Evolutionary conservation across 768 basidiomycete genomes (phyloP).

Genomic region (Russula lepida): DNA sequence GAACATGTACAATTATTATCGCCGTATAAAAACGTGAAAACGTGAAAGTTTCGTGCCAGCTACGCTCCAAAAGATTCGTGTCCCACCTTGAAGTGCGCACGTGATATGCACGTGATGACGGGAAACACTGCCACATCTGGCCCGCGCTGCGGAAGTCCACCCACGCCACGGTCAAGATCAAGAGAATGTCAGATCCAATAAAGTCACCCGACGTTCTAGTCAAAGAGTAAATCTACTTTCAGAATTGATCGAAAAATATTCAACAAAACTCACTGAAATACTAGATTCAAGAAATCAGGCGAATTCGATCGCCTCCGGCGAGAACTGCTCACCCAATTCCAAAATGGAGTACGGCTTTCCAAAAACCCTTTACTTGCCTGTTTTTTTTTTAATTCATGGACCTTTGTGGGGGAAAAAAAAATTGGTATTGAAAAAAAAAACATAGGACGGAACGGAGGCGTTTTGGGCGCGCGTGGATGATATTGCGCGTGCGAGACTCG

Average conservation of each 20-base stretch:
- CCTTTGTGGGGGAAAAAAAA: background rate
- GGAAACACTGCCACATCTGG: no score
- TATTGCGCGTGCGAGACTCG: slow-evolving; percentile 45
- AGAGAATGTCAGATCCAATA: slow-evolving; percentile 14
- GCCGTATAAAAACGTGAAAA: no score
- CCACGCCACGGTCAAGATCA: background rate
- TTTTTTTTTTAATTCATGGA: background rate
- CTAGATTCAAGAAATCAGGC: slow-evolving; percentile 67
- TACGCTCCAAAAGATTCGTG: no score
- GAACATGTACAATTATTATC: no score
- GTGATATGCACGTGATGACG: no score
- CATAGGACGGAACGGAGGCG: slow-evolving; percentile 38
- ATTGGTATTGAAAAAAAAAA: background rate
- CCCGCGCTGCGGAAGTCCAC: no score
- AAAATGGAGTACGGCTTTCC: slow-evolving; percentile 40
- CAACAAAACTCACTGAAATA: background rate
- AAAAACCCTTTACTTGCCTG: background rate
- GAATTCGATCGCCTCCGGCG: slow-evolving; percentile 64
- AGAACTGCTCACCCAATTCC: slow-evolving; percentile 52
- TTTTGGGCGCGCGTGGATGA: slow-evolving; percentile 40
- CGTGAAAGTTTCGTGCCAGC: no score
- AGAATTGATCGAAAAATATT: background rate
- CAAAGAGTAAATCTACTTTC: slow-evolving; percentile 7
- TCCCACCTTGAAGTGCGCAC: no score
- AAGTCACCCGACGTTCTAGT: slow-evolving; percentile 18